These are phyloP conservation scores for Gossypium gossypioides DNA, from an alignment of 441 rosid species.

Conservation along the genomic window DNA sequence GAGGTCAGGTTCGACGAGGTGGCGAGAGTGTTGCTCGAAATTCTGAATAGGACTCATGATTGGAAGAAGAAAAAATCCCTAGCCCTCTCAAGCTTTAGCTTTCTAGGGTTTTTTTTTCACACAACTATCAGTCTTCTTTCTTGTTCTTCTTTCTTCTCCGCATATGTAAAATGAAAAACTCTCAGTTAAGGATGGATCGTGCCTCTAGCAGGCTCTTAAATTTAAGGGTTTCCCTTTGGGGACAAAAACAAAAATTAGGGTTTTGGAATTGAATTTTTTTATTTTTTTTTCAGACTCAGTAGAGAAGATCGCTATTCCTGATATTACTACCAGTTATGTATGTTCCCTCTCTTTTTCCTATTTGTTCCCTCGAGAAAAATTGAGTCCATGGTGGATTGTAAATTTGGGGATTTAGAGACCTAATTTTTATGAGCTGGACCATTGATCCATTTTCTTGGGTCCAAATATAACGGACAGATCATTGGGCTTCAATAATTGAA, in stretches of 20 bases:
- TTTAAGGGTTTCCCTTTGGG: not conserved
- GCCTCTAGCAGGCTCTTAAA: not conserved
- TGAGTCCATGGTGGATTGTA: not conserved
- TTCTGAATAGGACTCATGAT: constrained; percentile 44
- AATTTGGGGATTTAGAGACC: not conserved
- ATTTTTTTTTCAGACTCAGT: not conserved
- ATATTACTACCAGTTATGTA: not conserved
- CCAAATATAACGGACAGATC: not conserved
- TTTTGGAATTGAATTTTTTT: not conserved
- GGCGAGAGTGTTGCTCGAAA: constrained; percentile 89
- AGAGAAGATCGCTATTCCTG: not conserved
- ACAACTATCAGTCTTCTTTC: not conserved
- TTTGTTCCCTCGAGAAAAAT: not conserved
- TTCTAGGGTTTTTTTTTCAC: not conserved
- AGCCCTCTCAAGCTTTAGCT: not conserved
- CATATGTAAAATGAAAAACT: not conserved
- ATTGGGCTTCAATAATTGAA: not conserved
- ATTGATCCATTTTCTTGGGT: not conserved
- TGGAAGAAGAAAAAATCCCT: not conserved
- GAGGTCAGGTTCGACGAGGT: constrained; percentile 67
- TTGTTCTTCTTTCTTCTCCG: not conserved
- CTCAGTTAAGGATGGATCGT: not conserved
- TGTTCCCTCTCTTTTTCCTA: not conserved
- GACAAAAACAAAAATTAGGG: not conserved
- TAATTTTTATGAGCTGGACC: not conserved